These are phyloP conservation scores for Fusarium sp. DNA, from an alignment of 2,329 filamentous ascomycete genomes.

Conservation along the genomic window DNA sequence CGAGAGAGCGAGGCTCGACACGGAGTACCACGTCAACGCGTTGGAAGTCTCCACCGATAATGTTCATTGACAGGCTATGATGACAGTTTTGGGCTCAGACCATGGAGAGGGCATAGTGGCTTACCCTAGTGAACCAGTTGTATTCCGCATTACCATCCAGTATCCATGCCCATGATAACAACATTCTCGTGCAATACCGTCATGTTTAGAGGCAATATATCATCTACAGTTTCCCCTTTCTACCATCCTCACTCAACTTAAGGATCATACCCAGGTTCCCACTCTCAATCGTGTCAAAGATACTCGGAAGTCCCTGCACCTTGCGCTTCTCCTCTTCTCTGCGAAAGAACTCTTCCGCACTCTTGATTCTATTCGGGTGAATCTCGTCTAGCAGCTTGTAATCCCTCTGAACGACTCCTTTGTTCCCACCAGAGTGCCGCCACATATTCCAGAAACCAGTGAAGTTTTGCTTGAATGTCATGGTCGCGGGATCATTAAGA, in stretches of 20 bases:
- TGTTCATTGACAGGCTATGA: accelerated
- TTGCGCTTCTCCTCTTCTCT: not conserved
- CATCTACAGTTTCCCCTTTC: not conserved
- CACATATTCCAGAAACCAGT: conserved; percentile 23
- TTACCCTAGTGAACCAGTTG: no score
- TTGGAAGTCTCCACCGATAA: not conserved
- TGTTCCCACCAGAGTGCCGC: conserved; percentile 2
- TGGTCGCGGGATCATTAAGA: not conserved
- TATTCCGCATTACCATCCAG: accelerated
- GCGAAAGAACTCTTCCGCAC: conserved; percentile 5
- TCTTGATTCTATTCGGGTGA: conserved; percentile 8
- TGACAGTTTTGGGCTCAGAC: accelerated
- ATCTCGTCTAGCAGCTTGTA: conserved; percentile 21
- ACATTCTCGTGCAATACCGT: accelerated
- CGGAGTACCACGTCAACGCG: not conserved
- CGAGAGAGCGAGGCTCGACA: not conserved
- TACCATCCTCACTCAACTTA: not conserved
- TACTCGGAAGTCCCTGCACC: accelerated
- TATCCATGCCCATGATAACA: accelerated
- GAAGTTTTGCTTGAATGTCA: conserved; percentile 12
- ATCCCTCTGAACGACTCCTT: not conserved
- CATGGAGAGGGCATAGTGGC: no score
- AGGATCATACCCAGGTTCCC: accelerated
- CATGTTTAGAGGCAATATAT: accelerated
- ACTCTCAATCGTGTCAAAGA: not conserved